Conservation (phyloP, 768 basidiomycete genomes). For the Tricholoma hemisulphureum region DNA sequence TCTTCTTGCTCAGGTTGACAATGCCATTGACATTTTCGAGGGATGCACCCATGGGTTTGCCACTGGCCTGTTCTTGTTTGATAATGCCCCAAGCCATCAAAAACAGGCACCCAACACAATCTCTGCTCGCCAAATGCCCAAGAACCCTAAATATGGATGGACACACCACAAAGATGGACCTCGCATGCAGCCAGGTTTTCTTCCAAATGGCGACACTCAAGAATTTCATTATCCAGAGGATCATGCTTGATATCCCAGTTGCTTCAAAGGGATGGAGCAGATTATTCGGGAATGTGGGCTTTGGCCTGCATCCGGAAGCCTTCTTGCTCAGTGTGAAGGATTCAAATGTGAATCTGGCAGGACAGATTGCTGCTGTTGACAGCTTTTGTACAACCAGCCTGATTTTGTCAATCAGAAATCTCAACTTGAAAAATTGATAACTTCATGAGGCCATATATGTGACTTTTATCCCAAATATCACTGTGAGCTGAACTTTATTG, state of each 20-base stretch:
- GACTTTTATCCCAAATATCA: no score
- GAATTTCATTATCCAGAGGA: constrained; percentile 31
- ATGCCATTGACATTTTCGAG: no score
- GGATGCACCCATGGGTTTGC: no score
- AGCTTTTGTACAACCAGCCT: background rate
- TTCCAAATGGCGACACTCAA: constrained; percentile 24
- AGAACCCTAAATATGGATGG: constrained; percentile 16
- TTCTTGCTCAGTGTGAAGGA: no score
- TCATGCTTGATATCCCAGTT: constrained; percentile 4
- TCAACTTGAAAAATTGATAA: no score
- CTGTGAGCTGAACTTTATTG: no score
- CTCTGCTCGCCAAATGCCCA: constrained; percentile 21
- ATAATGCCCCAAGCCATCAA: no score
- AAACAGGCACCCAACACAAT: constrained; percentile 5
- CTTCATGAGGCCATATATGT: no score
- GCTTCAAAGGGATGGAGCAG: constrained; percentile 38
- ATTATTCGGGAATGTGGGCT: constrained; percentile 21
- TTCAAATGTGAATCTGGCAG: constrained; percentile 5
- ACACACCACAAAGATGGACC: constrained; percentile 9
- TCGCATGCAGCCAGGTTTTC: constrained; percentile 18
- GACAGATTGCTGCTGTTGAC: background rate
- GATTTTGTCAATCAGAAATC: no score
- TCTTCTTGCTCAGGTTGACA: no score
- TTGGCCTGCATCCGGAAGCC: constrained; percentile 13
- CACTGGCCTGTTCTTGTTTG: no score